Evolutionary conservation across 352 stramenopile species (phyloP), one percentile per base, ranked within the genome.

Genomic region (Globisporangium apiculatum): DNA sequence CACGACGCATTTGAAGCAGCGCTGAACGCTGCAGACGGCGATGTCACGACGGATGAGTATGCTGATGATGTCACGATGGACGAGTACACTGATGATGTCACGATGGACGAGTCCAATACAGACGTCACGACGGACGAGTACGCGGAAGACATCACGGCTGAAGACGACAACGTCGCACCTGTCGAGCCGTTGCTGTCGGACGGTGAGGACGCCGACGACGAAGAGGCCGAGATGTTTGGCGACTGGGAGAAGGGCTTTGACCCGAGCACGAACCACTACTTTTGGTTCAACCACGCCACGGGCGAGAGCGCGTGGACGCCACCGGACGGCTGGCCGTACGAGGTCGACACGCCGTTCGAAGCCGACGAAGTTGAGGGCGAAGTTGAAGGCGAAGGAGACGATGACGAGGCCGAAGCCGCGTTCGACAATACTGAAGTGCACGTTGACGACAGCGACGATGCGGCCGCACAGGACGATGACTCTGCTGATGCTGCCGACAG

Each of bases 171-270:
- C 6, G 42, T 10, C 1, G 48, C 58, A 38, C 59, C 15, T n/a
- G 56, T 57, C 24, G 66, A 61, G 1, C 66, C 72, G 15, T 36
- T 10, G 8, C 53, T 81, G 4, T 71, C 56, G 42, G 67, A 72
- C 43, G 69, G 54, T 5, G 73, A 76, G 42, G 81, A 88, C 43
- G 74, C 77, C 3, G 82, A 90, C 35, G 82, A 94, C 31, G 84
- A 92, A 65, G 77, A 87, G 60, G 77, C 74, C 15, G 76, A 92
- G 64, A 79, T 57, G 42, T 92, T 89, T 60, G 84, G 78, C 2
- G 83, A 92, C 58, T 94, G 84, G 82, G 84, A 94, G 55, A 90
- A 92, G 69, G 83, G 84, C 11, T 92, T 91, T 40, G 84, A 94
- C 43, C 73, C 79, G 9, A 84, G 63, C 53, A 81, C 80, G 4